phyloP scores from a whole-genome alignment of 371 early-diverging fungal species.

The Mortierella sp. region DNA sequence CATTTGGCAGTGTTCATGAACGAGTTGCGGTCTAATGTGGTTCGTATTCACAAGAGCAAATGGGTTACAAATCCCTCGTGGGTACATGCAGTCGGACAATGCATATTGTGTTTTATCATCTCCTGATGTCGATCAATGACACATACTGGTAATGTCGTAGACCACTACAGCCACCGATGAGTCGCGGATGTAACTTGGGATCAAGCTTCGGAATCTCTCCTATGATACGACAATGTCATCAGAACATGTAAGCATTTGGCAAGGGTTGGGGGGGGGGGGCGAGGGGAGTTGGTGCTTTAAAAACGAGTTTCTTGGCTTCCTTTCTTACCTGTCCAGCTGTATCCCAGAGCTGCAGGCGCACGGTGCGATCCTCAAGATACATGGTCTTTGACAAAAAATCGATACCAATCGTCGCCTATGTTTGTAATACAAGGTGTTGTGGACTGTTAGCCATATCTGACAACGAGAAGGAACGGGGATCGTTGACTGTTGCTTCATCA shows the following conservation, averaged over 20 bases:
- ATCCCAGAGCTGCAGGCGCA: constrained; percentile 99
- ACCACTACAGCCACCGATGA: constrained; percentile 99
- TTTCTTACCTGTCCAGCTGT: constrained; percentile 97
- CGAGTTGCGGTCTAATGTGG: constrained; percentile 90
- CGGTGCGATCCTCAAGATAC: constrained; percentile 95
- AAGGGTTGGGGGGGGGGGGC: too few species aligned
- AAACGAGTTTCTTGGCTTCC: too few species aligned
- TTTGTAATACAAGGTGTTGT: constrained; percentile 6
- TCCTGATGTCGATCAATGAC: background rate
- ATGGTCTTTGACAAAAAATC: constrained; percentile 99
- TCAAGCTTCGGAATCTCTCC: constrained; percentile 96
- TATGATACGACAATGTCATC: constrained; percentile 36
- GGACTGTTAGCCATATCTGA: background rate
- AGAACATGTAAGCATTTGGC: too few species aligned
- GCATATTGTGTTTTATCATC: too few species aligned
- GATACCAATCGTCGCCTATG: constrained; percentile 98
- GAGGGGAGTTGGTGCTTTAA: too few species aligned
- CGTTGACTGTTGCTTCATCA: too few species aligned
- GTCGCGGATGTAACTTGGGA: constrained; percentile 98
- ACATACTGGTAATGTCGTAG: constrained; percentile 93
- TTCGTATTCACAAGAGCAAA: too few species aligned
- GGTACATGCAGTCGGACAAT: too few species aligned
- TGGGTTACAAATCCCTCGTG: too few species aligned
- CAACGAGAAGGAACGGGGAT: background rate
- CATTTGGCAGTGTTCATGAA: constrained; percentile 97